Evolutionary conservation across 116 monocot genomes (phyloP).

Genomic region (Posidonia oceanica): DNA sequence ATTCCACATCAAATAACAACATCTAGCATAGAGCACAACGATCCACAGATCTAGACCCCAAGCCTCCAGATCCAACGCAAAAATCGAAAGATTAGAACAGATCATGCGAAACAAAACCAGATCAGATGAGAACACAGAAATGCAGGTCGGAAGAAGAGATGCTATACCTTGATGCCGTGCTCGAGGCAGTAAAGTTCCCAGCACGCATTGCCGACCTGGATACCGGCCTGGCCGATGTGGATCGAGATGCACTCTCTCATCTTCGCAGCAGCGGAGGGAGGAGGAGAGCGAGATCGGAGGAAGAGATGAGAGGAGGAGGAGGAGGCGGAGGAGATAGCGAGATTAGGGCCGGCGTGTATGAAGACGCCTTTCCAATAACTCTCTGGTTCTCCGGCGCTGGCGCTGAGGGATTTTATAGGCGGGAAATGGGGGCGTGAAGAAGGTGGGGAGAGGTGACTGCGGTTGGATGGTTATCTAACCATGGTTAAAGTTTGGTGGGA

Average conservation of each 20-base stretch:
- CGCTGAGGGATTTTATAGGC: background rate
- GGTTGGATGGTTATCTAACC: slow-evolving; percentile 2
- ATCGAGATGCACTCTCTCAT: slow-evolving; percentile 72
- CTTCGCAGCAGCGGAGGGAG: background rate
- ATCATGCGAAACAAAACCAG: background rate
- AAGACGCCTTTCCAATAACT: slow-evolving; percentile 18
- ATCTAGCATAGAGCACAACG: background rate
- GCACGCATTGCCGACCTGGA: slow-evolving; percentile 82
- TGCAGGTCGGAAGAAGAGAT: background rate
- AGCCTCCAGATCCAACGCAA: background rate
- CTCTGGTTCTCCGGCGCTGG: background rate
- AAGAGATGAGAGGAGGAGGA: background rate
- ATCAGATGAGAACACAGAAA: background rate
- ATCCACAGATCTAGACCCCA: background rate
- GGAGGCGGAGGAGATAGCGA: background rate
- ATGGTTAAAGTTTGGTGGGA: slow-evolving; percentile 5
- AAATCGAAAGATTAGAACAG: background rate
- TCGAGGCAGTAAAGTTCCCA: slow-evolving; percentile 86
- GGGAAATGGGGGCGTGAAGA: background rate
- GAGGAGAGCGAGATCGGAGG: background rate
- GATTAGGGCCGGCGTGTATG: slow-evolving; percentile 16
- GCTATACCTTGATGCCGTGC: slow-evolving; percentile 49
- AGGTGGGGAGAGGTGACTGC: background rate
- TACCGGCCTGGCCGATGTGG: slow-evolving; percentile 85
- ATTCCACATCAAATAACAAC: background rate